Percentiles rank a stretch among this genome's conserved stretches.
phyloP scores from a whole-genome alignment of 2,329 filamentous ascomycete species.

The Epichloe sylvatica region DNA sequence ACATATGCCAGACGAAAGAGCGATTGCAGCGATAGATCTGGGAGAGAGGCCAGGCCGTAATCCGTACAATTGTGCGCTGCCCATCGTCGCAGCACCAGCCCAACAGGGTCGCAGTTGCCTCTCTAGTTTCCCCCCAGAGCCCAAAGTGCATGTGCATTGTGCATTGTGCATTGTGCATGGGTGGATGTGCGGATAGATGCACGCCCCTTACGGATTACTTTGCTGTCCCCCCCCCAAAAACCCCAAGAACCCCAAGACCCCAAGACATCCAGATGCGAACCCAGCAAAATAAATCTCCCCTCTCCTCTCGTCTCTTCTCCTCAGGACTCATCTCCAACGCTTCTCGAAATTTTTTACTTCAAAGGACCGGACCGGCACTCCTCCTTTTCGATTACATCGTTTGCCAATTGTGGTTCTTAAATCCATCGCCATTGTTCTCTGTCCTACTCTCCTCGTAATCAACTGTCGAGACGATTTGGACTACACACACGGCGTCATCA shows the following conservation, averaged over 20 bases:
- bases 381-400: background rate
- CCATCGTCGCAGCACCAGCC: background rate
- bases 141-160: background rate
- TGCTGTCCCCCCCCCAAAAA: background rate
- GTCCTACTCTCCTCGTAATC: background rate
- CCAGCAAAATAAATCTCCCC: slow-evolving; percentile 2
- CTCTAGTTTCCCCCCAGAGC: too few relatives aligned
- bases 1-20: background rate
- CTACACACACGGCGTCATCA: background rate
- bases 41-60: background rate
- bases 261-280: background rate
- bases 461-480: background rate
- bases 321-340: background rate
- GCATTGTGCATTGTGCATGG: background rate
- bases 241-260: background rate
- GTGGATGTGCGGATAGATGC: background rate
- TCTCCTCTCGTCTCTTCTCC: background rate
- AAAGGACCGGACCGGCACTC: background rate
- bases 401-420: background rate
- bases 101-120: background rate
- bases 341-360: background rate
- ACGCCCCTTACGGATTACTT: background rate
- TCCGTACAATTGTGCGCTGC: too few relatives aligned
- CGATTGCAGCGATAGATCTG: too few relatives aligned
- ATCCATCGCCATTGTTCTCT: background rate